Evolutionary conservation across 352 stramenopile species (phyloP), one percentile per base, ranked within the genome.

Genomic region (Chrysophaeum taylorii): DNA sequence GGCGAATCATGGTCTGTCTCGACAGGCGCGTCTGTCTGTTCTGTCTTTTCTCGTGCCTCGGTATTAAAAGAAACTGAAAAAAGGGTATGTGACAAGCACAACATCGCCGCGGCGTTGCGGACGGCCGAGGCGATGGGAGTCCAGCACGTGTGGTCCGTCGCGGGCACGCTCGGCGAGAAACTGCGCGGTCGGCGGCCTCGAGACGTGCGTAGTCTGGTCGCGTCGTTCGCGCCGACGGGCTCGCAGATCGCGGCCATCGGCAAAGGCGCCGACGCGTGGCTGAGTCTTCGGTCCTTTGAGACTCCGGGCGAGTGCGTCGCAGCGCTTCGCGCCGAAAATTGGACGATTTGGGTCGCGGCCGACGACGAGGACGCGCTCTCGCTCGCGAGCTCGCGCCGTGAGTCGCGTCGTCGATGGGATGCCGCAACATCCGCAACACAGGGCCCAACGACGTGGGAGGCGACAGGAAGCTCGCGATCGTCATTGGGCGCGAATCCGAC

Each of bases 401-500:
- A n/a, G n/a, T n/a, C n/a, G n/a, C n/a, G n/a, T n/a, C n/a, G n/a
- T n/a, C n/a, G n/a, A n/a, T n/a, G n/a, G n/a, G n/a, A n/a, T n/a
- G n/a, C n/a, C n/a, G n/a, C n/a, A n/a, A n/a, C n/a, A n/a, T n/a
- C n/a, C n/a, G n/a, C n/a, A n/a, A n/a, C n/a, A n/a, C n/a, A n/a
- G n/a, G 48, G 48, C 48, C 48, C 18, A 9, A 18, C 25, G 5
- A 21, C 25, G 18, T 60, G 5, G 25, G 18, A 18, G 18, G 18
- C 18, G 48, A 18, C 18, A 54, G 83, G 0, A 92, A 89, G 68
- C 75, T 97, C 25, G 91, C 91, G 7, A 79, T 97, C 70, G 89
- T 96, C 14, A 94, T 97, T 71, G 90, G 91, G 33, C 90, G 89
- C 0, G 91, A 97, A 78, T 90, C 82, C 23, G 89, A 95, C 71